These are phyloP conservation scores for Plenodomus biglobosus DNA, from an alignment of 2,329 filamentous ascomycete species.

Conservation along the genomic window DNA sequence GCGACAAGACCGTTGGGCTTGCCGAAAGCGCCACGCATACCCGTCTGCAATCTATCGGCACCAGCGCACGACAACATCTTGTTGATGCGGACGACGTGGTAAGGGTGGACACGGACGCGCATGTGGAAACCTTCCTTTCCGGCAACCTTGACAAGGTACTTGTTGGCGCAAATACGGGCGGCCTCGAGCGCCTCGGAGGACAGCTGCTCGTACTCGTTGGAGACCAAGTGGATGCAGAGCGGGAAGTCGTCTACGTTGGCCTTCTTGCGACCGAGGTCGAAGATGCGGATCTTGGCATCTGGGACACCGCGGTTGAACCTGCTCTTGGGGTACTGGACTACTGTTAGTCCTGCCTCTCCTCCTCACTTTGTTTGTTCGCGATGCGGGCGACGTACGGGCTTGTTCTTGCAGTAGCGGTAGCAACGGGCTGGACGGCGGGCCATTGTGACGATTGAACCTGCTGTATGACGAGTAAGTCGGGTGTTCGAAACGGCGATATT, in stretches of 20 bases:
- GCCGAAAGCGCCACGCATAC: conserved; percentile 99
- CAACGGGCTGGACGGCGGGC: conserved; percentile 98
- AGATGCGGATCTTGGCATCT: conserved; percentile 85
- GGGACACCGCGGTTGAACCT: conserved; percentile 99
- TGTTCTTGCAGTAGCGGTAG: conserved; percentile 99
- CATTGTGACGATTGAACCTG: conserved; percentile 74
- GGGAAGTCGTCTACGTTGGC: conserved; percentile 99
- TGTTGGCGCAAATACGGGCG: conserved; percentile 99
- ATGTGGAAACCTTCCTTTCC: conserved; percentile 74
- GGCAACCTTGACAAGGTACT: conserved; percentile 73
- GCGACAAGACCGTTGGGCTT: conserved; percentile 99
- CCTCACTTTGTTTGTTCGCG: conserved; percentile 18
- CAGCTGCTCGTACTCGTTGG: conserved; percentile 99
- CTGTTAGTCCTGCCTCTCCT: conserved; percentile 25
- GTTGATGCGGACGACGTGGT: conserved; percentile 99
- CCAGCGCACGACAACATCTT: conserved; percentile 99
- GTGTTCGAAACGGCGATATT: conserved; percentile 14
- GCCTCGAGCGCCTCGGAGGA: conserved; percentile 99
- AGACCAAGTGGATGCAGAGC: conserved; percentile 95
- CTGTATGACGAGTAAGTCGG: conserved; percentile 53
- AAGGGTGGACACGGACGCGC: conserved; percentile 86
- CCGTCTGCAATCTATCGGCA: conserved; percentile 99
- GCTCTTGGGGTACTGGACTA: conserved; percentile 95
- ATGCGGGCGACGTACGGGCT: conserved; percentile 62
- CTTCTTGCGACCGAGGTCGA: conserved; percentile 98